phyloP scores from a whole-genome alignment of 2,329 filamentous ascomycete genomes.

The Fusarium papillatum region DNA sequence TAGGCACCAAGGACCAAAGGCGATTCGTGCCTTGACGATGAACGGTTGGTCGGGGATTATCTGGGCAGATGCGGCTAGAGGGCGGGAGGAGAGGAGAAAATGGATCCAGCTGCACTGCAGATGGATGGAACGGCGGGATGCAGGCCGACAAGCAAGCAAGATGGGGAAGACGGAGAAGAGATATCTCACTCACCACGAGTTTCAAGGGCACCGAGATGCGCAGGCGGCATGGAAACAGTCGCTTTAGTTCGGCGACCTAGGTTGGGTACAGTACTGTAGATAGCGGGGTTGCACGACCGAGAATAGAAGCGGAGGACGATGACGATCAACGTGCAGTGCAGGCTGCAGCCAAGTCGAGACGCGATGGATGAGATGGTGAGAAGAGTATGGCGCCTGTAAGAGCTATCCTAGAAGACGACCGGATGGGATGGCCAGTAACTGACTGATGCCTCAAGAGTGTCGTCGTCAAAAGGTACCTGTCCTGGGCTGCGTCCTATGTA shows the following conservation, averaged over 20 bases:
- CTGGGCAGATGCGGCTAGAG: conserved; percentile 19
- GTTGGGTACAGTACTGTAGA: conserved; percentile 8
- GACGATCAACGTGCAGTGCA: conserved; percentile 7
- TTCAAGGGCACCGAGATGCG: conserved; percentile 32
- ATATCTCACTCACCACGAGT: conserved; percentile 39
- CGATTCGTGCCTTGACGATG: conserved; percentile 19
- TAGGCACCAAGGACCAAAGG: not conserved
- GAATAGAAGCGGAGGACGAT: conserved; percentile 18
- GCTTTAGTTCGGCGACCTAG: conserved; percentile 32
- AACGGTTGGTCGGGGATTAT: conserved; percentile 31
- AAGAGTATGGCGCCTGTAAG: conserved; percentile 1
- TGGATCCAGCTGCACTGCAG: conserved; percentile 12
- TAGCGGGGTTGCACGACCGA: conserved; percentile 35
- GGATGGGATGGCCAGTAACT: not conserved
- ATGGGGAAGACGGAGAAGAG: not conserved
- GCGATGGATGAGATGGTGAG: conserved; percentile 11
- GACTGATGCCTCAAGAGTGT: conserved; percentile 14
- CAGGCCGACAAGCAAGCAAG: conserved; percentile 10
- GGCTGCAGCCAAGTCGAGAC: not conserved
- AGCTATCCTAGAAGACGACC: not conserved
- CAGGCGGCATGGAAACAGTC: conserved; percentile 43
- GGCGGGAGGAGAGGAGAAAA: not conserved
- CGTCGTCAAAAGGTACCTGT: conserved; percentile 5
- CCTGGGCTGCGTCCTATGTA: conserved; percentile 16
- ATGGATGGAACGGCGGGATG: conserved; percentile 6